These are phyloP conservation scores for Pilobolus umbonatus DNA, from an alignment of 192 early-diverging fungal species.

Conservation along the genomic window DNA sequence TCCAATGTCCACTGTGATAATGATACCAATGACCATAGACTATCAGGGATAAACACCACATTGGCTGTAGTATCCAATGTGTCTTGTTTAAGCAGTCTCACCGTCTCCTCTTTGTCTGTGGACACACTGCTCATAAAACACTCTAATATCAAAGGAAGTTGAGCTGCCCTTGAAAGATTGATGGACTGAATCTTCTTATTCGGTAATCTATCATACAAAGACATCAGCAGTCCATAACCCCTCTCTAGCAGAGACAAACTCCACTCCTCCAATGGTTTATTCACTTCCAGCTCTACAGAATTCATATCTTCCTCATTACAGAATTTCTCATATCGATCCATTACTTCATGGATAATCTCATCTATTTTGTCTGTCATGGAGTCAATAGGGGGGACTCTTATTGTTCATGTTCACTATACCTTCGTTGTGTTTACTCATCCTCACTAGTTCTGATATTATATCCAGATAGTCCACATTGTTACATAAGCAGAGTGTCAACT, in stretches of 20 bases:
- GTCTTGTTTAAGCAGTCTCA: not conserved
- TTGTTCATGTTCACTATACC: slow-evolving; percentile 5
- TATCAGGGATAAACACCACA: slow-evolving; percentile 18
- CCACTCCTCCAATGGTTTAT: slow-evolving; percentile 16
- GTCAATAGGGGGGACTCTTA: not conserved
- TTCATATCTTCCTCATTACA: not conserved
- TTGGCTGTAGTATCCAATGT: not conserved
- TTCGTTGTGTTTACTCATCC: slow-evolving; percentile 5
- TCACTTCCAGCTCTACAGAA: not conserved
- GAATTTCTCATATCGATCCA: slow-evolving; percentile 10
- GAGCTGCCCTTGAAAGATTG: slow-evolving; percentile 29
- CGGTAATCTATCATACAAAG: slow-evolving; percentile 6
- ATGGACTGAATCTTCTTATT: slow-evolving; percentile 18
- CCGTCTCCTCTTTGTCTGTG: slow-evolving; percentile 8
- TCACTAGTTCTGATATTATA: slow-evolving; percentile 25
- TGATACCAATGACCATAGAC: slow-evolving; percentile 26
- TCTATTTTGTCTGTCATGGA: slow-evolving; percentile 15
- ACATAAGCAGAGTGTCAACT: slow-evolving; percentile 15
- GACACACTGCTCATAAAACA: slow-evolving; percentile 31
- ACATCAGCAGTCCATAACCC: slow-evolving; percentile 20
- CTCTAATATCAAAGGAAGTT: slow-evolving; percentile 34
- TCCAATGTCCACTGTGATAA: slow-evolving; percentile 27
- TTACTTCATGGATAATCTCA: slow-evolving; percentile 6
- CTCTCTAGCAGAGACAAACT: slow-evolving; percentile 7
- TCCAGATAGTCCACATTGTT: slow-evolving; percentile 25